Percentiles rank a stretch among this genome's conserved stretches.
Conservation (phyloP, 305 asterid genomes). For the Fraxinus xanthoxyloides region DNA sequence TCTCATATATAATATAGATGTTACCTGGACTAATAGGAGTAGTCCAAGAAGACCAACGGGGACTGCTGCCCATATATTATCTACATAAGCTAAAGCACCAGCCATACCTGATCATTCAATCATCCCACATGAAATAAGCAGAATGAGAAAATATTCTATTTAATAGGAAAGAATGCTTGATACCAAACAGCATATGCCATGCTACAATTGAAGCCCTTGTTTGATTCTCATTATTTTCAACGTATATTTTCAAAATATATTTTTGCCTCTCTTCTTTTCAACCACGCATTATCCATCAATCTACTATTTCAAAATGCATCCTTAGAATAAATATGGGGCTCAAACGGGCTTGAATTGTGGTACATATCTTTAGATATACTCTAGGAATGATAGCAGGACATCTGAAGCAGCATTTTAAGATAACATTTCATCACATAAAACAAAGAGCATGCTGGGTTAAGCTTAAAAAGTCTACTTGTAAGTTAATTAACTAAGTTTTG, state of each 20-base stretch:
- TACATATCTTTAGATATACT: not conserved
- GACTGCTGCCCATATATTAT: constrained; percentile 72
- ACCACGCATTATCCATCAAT: too few species aligned
- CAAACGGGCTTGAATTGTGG: not conserved
- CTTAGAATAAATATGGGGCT: too few species aligned
- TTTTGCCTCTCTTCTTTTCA: too few species aligned
- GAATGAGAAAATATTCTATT: not conserved
- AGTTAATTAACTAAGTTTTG: not conserved
- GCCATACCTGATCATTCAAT: constrained; percentile 55
- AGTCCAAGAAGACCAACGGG: constrained; percentile 87
- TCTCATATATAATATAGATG: not conserved
- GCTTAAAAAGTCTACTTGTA: not conserved
- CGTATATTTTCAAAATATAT: too few species aligned
- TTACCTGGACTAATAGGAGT: constrained; percentile 81
- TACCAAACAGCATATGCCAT: not conserved
- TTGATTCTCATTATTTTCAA: too few species aligned
- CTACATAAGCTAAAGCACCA: constrained; percentile 63
- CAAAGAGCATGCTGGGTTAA: not conserved
- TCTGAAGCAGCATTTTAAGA: not conserved
- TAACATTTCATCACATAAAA: not conserved
- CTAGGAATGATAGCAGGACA: not conserved
- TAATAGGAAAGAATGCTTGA: not conserved
- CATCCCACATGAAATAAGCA: not conserved
- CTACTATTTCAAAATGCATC: too few species aligned
- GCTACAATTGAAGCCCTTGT: not conserved